Evolutionary conservation across 176 grass and related monocot genomes (phyloP), one percentile per base, ranked within the genome.

Genomic region (Puccinellia tenuiflora): DNA sequence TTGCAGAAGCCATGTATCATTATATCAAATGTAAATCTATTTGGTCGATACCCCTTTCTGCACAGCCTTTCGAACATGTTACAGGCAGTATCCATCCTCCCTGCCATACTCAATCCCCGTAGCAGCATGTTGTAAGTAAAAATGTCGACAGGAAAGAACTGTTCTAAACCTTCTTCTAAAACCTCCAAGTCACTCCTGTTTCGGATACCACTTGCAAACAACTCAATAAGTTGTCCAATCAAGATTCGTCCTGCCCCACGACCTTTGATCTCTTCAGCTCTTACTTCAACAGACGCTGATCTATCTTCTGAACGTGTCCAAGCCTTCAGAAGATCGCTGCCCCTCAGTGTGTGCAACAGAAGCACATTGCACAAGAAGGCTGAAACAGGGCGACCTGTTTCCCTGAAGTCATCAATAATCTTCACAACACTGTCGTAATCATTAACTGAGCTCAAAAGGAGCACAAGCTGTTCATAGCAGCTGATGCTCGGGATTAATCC

Each of bases 81-180:
- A 81, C 78, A 70, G 46, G 96, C 96, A 87, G 85, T 86, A 71
- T 96, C 96, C 93, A 98, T 95, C 85, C 93, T 96, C 63, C 89
- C 85, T 52, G 60, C 91, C 75, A 79, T 93, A 40, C 65, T 76
- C 71, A 98, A 55, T 13, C 88, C 93, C 81, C 88, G 88, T 63
- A 98, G 59, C 64, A 98, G 83, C 92, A 95, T 96, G 82, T 98
- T 98, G 55, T 98, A 98, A 68, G 93, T 96, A 89, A 85, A 98
- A 92, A 90, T 68, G 88, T 95, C 91, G 15, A 98, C 85, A 1
- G 96, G 91, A 85, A 96, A 98, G 84, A 86, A 90, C 55, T 83
- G 90, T 86, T 93, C 96, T 55, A 96, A 77, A 85, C 88, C 80
- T 72, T 92, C 90, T 86, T 93, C 96, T 68, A 96, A 77, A 85